Evolutionary conservation across 805 yeast genomes (phyloP), one percentile per base, ranked within the genome.

Genomic region (Candida orba): DNA sequence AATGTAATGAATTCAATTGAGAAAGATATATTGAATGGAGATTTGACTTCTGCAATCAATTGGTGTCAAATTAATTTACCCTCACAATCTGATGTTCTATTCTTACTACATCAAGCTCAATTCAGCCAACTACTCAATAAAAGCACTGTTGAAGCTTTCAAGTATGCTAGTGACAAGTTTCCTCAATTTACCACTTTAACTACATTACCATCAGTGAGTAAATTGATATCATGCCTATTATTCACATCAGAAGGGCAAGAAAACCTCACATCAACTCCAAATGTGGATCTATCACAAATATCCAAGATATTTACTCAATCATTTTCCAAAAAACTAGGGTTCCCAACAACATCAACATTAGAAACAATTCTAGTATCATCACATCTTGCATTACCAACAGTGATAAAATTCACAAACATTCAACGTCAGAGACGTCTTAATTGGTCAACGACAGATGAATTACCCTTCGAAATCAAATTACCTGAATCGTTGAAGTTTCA

Each of bases 401-500:
- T 60, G 73, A 30, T 68, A 64, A 61, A 57, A 55, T 37, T 25
- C 18, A 18, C 24, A 6, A 27, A 17, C 3, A 17, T 37, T 6
- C 39, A 37, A 18, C 32, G 33, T 17, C 57, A 63, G 24, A 63
- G 63, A 7, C 61, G 59, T 32, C 59, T 76, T 3, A 75, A 71
- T 41, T 79, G 84, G 84, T 69, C 79, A 1, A 69, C 80, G 0
- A 58, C 63, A 29, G 68, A 76, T 52, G 88, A 82, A 58, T 56
- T 81, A 15, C 85, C 86, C 4, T 78, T 79, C 41, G 84, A 76
- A 49, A 72, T 79, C 18, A 67, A 68, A 27, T 60, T 81, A 18
- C 88, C 89, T 1, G 58, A 60, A 0, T 61, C 62, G 22, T 58
- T 79, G 39, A 73, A 56, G 34, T 79, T 72, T 58, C 88, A 81